Conservation (phyloP, 805 yeast species). For the Metschnikowia dekortorum region DNA sequence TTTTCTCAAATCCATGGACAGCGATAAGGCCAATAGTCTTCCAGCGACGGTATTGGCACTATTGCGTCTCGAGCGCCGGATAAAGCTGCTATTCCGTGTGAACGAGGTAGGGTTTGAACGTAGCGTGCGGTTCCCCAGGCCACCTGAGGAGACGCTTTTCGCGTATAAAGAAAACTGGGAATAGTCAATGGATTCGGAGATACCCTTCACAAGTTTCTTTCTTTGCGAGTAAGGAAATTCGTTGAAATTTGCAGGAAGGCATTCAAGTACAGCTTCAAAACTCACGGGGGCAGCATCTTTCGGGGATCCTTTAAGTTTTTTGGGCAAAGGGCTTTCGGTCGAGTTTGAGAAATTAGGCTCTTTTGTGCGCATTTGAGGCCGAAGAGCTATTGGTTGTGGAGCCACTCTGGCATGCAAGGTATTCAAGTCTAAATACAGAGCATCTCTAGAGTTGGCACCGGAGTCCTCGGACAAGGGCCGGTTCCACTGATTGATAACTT, state of each 20-base stretch:
- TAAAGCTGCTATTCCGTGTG: conserved; percentile 24
- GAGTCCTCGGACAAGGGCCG: conserved; percentile 33
- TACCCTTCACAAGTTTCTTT: conserved; percentile 39
- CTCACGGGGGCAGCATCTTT: conserved; percentile 26
- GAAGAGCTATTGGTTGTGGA: conserved; percentile 36
- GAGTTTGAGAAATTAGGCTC: conserved; percentile 7
- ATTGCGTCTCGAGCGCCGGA: conserved; percentile 28
- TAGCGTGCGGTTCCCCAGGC: conserved; percentile 19
- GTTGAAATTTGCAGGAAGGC: conserved; percentile 39
- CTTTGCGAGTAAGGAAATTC: conserved; percentile 60
- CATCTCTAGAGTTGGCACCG: conserved; percentile 27
- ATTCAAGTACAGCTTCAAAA: conserved; percentile 39
- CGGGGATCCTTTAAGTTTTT: conserved; percentile 22
- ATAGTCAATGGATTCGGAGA: conserved; percentile 38
- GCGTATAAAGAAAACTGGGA: conserved; percentile 41
- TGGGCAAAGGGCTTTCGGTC: conserved; percentile 16
- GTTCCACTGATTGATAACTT: conserved; percentile 47
- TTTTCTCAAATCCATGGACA: conserved; percentile 32
- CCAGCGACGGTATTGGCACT: conserved; percentile 39
- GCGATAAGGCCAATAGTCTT: conserved; percentile 34
- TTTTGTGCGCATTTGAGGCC: conserved; percentile 10
- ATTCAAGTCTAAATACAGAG: conserved; percentile 38
- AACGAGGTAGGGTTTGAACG: conserved; percentile 13
- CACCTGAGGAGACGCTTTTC: conserved; percentile 27
- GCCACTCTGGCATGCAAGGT: conserved; percentile 41